These are phyloP conservation scores for Ensete glaucum DNA, from an alignment of 176 grass and related monocot genomes.

Conservation along the genomic window DNA sequence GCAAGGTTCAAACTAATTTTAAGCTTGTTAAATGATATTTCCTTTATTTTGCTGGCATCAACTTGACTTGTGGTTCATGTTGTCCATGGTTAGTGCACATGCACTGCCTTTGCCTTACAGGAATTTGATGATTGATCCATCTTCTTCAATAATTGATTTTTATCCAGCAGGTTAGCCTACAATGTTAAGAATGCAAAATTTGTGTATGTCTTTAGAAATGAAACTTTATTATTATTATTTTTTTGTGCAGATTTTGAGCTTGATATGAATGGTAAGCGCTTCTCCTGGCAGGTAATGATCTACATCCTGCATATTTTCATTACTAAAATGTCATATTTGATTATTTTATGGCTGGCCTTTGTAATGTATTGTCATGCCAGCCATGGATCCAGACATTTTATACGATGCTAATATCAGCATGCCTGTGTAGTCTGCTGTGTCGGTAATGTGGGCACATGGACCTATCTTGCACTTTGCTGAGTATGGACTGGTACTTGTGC, in stretches of 20 bases:
- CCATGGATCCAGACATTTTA: neutral
- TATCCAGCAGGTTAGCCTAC: conserved; percentile 34
- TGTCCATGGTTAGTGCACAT: conserved; percentile 28
- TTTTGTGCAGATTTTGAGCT: conserved; percentile 34
- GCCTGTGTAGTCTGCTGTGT: neutral
- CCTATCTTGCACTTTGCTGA: neutral
- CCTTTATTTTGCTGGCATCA: neutral
- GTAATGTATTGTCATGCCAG: neutral
- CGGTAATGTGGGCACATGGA: neutral
- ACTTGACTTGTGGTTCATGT: conserved; percentile 2
- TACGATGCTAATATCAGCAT: neutral
- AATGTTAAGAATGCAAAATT: neutral
- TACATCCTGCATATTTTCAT: too few relatives aligned
- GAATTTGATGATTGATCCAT: conserved; percentile 38
- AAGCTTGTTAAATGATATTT: neutral
- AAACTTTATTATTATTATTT: neutral
- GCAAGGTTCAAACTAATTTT: conserved; percentile 31
- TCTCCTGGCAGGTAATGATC: conserved; percentile 35
- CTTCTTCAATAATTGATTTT: conserved; percentile 37
- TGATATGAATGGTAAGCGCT: conserved; percentile 35
- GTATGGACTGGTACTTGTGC: too few relatives aligned
- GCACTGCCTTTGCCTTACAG: conserved; percentile 36
- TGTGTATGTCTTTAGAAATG: neutral
- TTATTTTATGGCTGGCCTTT: neutral
- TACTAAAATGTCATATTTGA: neutral